Base-by-base conservation (phyloP, 495 filamentous ascomycete genomes). In the Articulospora tetracladia region DNA sequence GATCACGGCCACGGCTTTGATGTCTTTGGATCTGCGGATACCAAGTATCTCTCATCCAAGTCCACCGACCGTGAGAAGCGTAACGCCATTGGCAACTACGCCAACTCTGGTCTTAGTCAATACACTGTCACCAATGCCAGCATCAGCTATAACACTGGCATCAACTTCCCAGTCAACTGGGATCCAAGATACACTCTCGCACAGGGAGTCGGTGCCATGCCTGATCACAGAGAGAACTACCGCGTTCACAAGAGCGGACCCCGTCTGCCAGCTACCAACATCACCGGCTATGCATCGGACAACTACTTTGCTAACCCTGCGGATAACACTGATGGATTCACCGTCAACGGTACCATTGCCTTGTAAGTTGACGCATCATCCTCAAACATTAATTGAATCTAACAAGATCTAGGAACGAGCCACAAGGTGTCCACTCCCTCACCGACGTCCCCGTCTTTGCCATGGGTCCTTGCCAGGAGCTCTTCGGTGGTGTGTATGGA, bases 1-100 rank as follows among this genome's bases (percentile, higher is more conserved):
- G 88, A 91, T 69, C 88, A 91, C 73, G 88, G 88, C 34, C 87
- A 91, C 74, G 88, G 88, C 54, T 91, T 91, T 63, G 86, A 87
- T 61, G 82, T 84, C 54, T 81, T 77, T 54, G 80, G 80, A 55
- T 74, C 72, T 28, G 79, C 79, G 15, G 81, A 83, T 59, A 83
- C 80, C 2, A 59, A 70, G 58, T 62, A 90, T 73, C 71, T 89
- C 10, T 71, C 78, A 12, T 80, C 76, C 2, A 82, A 88, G 65
- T 63, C 72, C 1, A 78, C 78, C 22, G 80, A 87, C 67, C 83
- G 88, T 51, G 66, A 74, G 58, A 90, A 89, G 77, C 83, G 88
- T 62, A 70, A 77, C 28, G 86, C 88, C 32, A 75, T 91, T 57
- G 87, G 88, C 39, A 78, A 79, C 15, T 91, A 91, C 75, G 62